Evolutionary conservation across 2,329 filamentous ascomycete genomes (phyloP).

Genomic region (Ceratocystis smalleyi): DNA sequence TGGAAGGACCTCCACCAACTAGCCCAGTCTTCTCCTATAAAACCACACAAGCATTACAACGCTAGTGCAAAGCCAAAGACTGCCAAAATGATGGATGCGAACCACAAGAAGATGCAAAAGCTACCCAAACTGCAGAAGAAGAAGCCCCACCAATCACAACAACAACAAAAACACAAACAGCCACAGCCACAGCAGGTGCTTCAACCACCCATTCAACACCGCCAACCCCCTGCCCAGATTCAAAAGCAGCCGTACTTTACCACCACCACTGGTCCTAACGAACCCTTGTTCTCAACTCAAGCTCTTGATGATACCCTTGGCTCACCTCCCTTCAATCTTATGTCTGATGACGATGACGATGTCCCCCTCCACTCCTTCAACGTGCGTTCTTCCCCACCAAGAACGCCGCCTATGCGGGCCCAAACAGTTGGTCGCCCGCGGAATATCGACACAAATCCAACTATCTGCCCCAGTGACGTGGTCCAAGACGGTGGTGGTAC

Average conservation of each 20-base stretch:
- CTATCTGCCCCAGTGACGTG: slow-evolving; percentile 10
- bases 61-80: neutral
- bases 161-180: neutral
- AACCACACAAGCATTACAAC: slow-evolving; percentile 30
- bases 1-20: slow-evolving; percentile 69
- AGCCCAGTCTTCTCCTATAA: slow-evolving; percentile 74
- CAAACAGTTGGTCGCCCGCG: slow-evolving; percentile 33
- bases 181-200: neutral
- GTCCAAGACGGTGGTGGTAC: slow-evolving; percentile 33
- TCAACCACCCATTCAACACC: neutral
- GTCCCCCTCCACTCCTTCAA: slow-evolving; percentile 63
- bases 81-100: neutral
- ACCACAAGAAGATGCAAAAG: neutral
- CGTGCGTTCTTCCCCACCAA: slow-evolving; percentile 64
- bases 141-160: neutral
- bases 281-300: slow-evolving; percentile 63
- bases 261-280: slow-evolving; percentile 51
- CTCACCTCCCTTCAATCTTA: slow-evolving; percentile 42
- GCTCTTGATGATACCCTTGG: slow-evolving; percentile 50
- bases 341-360: slow-evolving; percentile 61
- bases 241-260: slow-evolving; percentile 61
- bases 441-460: slow-evolving; percentile 20
- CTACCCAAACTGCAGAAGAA: neutral
- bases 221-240: slow-evolving; percentile 3
- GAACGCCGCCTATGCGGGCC: slow-evolving; percentile 58